Evolutionary conservation across 139 green algal species (phyloP), one percentile per base, ranked within the genome.

Genomic region (Zygnema circumcarinatum): DNA sequence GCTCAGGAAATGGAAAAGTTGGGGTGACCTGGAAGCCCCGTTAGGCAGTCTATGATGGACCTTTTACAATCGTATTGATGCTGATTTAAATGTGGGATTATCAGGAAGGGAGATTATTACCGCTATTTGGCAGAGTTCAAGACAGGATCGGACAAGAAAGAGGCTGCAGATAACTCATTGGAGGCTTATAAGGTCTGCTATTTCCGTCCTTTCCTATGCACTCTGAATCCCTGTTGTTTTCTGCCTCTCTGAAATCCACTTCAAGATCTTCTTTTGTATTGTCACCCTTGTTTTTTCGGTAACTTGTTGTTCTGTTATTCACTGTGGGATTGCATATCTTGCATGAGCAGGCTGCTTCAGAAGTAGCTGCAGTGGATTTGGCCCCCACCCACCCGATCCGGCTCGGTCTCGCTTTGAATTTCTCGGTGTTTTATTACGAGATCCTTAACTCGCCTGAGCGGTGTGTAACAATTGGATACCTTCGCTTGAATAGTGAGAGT

Each of bases 61-160:
- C n/a, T n/a, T n/a, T n/a, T n/a, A n/a, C n/a, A n/a, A n/a, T n/a
- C n/a, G 29, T 29, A 72, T 72, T 72, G 21, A 38, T 74, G 53
- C 47, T 2, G 25, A 75, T 1, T 99, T 99, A 92, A 98, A 98
- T 92, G 92, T 95, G 54, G 96, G 96, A 88, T n/a, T n/a, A n/a
- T n/a, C n/a, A 96, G 95, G 94, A 92, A 93, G 79, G 90, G 90
- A 36, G 90, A 93, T 67, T 93, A 93, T 83, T 91, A 93, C 85
- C 89, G 90, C 40, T 93, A 93, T 41, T 79, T 93, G 21, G 86
- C 90, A 11, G 90, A 93, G 90, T 93, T 93, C 88, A 90, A 90
- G 47, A 79, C 85, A 2, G 73, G 73, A 32, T 74, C 74, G n/a
- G 87, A 88, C 22, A 38, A 86, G 32, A 92, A 89, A 38, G 80